Base-by-base conservation (phyloP, 2,329 filamentous ascomycete species). In the Aschersonia sp. region DNA sequence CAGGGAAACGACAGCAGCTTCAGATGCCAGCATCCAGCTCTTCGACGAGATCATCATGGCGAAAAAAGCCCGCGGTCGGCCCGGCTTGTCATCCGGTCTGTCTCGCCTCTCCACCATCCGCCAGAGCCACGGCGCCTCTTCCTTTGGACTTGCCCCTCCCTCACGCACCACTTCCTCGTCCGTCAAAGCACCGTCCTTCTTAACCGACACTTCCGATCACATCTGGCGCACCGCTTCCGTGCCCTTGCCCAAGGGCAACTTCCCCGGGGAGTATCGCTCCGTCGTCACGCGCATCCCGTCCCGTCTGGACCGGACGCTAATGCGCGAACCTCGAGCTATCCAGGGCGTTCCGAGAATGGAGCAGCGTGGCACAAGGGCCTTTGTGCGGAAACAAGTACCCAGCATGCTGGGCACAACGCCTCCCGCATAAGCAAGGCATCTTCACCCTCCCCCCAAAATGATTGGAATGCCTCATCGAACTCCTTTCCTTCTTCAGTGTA, bases 301-400 rank as follows among this genome's bases (percentile, higher is more conserved):
- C 6, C 89, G 86, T 58, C 74, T 98, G 8, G 92, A 98, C 57
- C 76, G 83, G 4, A 77, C 80, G 11, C 70, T 95, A 44, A 95
- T 97, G 87, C 87, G 87, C 62, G 89, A 95, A 65, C 89, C 89
- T 32, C 77, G 89, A 49, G 81, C 86, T 52, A 90, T 95, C 40
- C 87, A 94, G 62, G 89, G 89, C 37, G 81, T 88, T n/a, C 88
- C 88, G 30, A 68, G 77, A 35, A 71, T 74, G 14, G 74, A 77
- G 49, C 69, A 71, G 48, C 68, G 69, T n/a, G 63, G 71, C 32
- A 65, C 65, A 6, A 67, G 68, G 40, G 71, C 72, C 31, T 62
- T 79, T 45, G 57, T 73, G 47, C 63, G 76, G 52, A 79, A 79
- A 58, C 75, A 79, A 56, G 76, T 79, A 30, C 65, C 68, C 22